Percentiles rank a stretch among this genome's conserved stretches.
Evolutionary conservation across 2,329 filamentous ascomycete species (phyloP).

Genomic region (Microdochium bolleyi): DNA sequence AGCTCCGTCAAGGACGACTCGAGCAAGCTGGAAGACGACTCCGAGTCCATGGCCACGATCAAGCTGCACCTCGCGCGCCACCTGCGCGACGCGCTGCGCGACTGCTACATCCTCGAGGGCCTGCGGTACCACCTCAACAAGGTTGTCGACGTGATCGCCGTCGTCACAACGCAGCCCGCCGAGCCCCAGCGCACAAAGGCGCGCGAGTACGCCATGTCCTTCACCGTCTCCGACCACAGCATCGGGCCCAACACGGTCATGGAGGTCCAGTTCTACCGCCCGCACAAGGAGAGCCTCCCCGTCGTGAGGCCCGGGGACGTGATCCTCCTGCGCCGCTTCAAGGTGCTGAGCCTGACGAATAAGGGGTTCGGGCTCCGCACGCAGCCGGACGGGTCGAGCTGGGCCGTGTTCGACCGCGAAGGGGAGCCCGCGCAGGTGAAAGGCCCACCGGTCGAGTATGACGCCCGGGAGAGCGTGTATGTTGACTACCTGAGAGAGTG

Average conservation of each 20-base stretch:
- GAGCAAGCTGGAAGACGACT: slow-evolving; percentile 15
- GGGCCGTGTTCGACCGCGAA: slow-evolving; percentile 50
- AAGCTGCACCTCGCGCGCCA: slow-evolving; percentile 37
- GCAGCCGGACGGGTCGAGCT: slow-evolving; percentile 44
- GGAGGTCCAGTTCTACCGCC: slow-evolving; percentile 50
- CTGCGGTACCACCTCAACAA: slow-evolving; percentile 41
- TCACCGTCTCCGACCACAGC: slow-evolving; percentile 49
- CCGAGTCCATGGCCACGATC: slow-evolving; percentile 21
- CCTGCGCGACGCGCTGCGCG: slow-evolving; percentile 40
- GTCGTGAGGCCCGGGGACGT: slow-evolving; percentile 47
- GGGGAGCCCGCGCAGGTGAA: slow-evolving; percentile 41
- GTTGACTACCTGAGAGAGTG: slow-evolving; percentile 39
- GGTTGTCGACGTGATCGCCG: slow-evolving; percentile 44
- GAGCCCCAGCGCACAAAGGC: slow-evolving; percentile 48
- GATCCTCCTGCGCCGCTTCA: slow-evolving; percentile 48
- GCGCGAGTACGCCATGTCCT: slow-evolving; percentile 50
- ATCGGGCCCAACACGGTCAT: slow-evolving; percentile 39
- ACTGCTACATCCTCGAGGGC: slow-evolving; percentile 42
- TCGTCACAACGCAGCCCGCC: slow-evolving; percentile 42
- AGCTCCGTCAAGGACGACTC: slow-evolving; percentile 1
- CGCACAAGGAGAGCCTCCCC: slow-evolving; percentile 49
- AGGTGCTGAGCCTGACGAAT: slow-evolving; percentile 42
- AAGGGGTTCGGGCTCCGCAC: slow-evolving; percentile 48
- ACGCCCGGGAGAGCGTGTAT: slow-evolving; percentile 39
- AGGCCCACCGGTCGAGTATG: slow-evolving; percentile 51